phyloP scores from a whole-genome alignment of 106 monocot genomes.

The Cymbidium sinense region DNA sequence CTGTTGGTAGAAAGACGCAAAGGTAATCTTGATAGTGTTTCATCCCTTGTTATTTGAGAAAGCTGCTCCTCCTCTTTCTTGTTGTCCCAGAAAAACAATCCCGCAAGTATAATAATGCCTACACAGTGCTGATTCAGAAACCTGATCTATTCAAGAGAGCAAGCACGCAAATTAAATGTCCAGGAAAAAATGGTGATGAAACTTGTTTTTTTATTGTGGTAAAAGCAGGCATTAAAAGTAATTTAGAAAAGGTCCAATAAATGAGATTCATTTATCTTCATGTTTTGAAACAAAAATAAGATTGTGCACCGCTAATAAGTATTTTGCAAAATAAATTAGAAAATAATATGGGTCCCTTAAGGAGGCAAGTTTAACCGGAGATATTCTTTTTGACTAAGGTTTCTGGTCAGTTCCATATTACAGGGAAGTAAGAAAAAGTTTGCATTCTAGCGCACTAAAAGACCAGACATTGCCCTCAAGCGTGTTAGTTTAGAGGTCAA shows the following conservation, averaged over 20 bases:
- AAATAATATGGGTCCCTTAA: no score
- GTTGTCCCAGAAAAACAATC: slow-evolving; percentile 91
- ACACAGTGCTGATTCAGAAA: slow-evolving; percentile 74
- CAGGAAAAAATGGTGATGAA: not conserved
- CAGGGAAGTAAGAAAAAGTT: not conserved
- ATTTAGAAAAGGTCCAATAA: no score
- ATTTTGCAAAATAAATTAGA: no score
- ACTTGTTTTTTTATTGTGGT: no score
- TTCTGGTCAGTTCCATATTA: no score
- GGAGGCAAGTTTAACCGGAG: no score
- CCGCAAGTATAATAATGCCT: slow-evolving; percentile 88
- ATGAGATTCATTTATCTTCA: no score
- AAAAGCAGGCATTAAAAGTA: no score
- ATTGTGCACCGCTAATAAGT: no score
- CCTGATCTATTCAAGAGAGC: slow-evolving; percentile 50
- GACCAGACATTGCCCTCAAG: not conserved
- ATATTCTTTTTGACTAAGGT: no score
- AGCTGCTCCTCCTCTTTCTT: slow-evolving; percentile 95
- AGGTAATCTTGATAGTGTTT: slow-evolving; percentile 93
- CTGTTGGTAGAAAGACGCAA: slow-evolving; percentile 87
- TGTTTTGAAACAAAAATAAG: no score
- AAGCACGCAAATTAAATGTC: not conserved
- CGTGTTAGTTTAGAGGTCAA: not conserved
- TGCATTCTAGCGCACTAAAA: not conserved
- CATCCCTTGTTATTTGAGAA: slow-evolving; percentile 78